Evolutionary conservation across 2,329 filamentous ascomycete species (phyloP), one percentile per base, ranked within the genome.

Genomic region (Colletotrichum cereale): DNA sequence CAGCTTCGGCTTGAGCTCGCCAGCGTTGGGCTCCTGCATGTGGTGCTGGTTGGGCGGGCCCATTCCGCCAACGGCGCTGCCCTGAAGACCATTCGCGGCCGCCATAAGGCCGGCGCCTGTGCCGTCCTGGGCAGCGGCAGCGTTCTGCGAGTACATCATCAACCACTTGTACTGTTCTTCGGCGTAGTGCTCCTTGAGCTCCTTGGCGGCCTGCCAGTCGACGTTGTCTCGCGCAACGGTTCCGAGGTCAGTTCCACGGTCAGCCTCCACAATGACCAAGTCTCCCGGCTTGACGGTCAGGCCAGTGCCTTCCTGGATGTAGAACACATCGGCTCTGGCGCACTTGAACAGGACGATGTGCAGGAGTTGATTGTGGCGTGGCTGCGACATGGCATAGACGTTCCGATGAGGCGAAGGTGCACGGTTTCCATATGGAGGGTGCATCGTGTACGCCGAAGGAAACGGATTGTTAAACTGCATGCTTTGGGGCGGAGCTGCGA

Each of bases 141-240:
- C 93, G 78, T 90, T 93, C 80, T 95, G 92, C 1, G 95, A 97
- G 81, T 98, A 99, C 93, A 98, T 96, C 93, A 98, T 97, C 64
- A 99, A 87, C 94, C 96, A 98, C 78, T 95, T 95, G 84, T 97
- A 98, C 80, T 99, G 96, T 79, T 98, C 95, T 79, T 98, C 94
- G 2, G 93, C 93, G 75, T 96, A 97, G 76, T 96, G 92, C 76
- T 97, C 94, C 80, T 98, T 97, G 75, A 95, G 84, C 58, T 96
- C 92, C 78, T 96, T 95, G 11, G 96, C 96, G 62, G 92, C 90
- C 75, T 95, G 92, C 88, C 95, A 95, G 73, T 94, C 93, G 48
- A 98, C 91, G 76, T 97, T 95, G 74, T 95, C 93, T 75, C 93
- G 91, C 63, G 94, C 93, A 36, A 99, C 96, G 34, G 96, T 97